These are phyloP conservation scores for Saccharomycopsis hybrid DNA, from an alignment of 1,139 yeast genomes.

Conservation along the genomic window DNA sequence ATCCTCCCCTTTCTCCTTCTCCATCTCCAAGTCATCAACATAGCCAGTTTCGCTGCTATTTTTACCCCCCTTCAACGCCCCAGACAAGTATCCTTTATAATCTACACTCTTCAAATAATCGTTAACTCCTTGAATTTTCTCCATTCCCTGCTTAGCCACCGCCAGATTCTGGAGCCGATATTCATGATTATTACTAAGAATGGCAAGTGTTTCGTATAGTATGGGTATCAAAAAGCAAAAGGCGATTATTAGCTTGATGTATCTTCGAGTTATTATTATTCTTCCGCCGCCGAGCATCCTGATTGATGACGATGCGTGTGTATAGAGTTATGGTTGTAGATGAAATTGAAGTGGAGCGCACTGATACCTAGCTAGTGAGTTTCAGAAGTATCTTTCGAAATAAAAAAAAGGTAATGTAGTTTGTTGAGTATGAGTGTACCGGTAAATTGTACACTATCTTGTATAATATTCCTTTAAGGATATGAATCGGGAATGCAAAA, in stretches of 20 bases:
- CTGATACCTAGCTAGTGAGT: no score
- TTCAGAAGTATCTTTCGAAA: no score
- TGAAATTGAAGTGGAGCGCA: no score
- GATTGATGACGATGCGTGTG: neutral
- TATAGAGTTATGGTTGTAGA: no score
- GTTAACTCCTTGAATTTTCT: neutral
- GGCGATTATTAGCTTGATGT: slow-evolving; percentile 11
- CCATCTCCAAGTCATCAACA: neutral
- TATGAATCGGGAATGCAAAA: no score
- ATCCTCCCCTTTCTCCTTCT: neutral
- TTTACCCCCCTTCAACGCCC: neutral
- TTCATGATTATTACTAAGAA: neutral
- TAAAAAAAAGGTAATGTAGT: no score
- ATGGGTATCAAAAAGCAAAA: neutral
- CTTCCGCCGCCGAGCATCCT: slow-evolving; percentile 26
- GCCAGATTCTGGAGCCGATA: neutral
- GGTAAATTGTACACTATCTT: no score
- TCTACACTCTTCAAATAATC: slow-evolving; percentile 12
- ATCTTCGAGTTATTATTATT: slow-evolving; percentile 21
- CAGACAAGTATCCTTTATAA: slow-evolving; percentile 2
- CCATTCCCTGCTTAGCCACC: neutral
- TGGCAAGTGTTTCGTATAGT: neutral
- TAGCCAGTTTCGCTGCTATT: neutral
- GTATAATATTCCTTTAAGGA: no score
- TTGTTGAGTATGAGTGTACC: no score